phyloP scores from a whole-genome alignment of 352 stramenopile genomes.

The Phytophthora megakarya region DNA sequence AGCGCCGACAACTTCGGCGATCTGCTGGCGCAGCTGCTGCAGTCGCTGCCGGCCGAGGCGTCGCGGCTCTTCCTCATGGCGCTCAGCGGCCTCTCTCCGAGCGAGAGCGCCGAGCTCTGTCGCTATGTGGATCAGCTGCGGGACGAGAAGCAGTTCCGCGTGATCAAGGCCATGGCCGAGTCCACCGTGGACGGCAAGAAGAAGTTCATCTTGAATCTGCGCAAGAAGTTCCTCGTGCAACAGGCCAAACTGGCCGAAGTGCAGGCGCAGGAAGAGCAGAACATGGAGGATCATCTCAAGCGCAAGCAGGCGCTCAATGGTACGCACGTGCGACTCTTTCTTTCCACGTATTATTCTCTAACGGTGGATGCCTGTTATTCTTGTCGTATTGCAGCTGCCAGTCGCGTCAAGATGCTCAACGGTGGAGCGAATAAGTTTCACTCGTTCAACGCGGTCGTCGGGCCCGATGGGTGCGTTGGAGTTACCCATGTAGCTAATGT shows the following conservation, averaged over 20 bases:
- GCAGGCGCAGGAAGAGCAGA: conserved; percentile 57
- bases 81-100: conserved; percentile 71
- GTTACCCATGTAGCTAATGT: background rate
- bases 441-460: conserved; percentile 72
- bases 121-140: conserved; percentile 75
- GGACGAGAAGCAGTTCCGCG: conserved; percentile 85
- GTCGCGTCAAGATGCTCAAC: conserved; percentile 74
- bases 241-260: conserved; percentile 59
- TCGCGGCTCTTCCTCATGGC: conserved; percentile 77
- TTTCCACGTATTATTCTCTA: conserved; percentile 8
- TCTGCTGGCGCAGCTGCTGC: conserved; percentile 74
- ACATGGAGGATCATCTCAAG: conserved; percentile 71
- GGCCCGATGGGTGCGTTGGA: conserved; percentile 37
- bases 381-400: conserved; percentile 45
- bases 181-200: conserved; percentile 80
- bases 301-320: conserved; percentile 73
- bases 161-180: conserved; percentile 86
- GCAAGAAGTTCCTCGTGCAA: conserved; percentile 74
- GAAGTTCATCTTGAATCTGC: conserved; percentile 71
- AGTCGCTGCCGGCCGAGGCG: conserved; percentile 70
- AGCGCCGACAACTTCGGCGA: conserved; percentile 65
- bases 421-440: conserved; percentile 68
- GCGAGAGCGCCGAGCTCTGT: conserved; percentile 77
- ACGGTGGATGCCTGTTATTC: conserved; percentile 12
- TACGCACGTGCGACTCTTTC: conserved; percentile 24